phyloP scores from a whole-genome alignment of 2,329 filamentous ascomycete genomes.

The Aciculosporium take region DNA sequence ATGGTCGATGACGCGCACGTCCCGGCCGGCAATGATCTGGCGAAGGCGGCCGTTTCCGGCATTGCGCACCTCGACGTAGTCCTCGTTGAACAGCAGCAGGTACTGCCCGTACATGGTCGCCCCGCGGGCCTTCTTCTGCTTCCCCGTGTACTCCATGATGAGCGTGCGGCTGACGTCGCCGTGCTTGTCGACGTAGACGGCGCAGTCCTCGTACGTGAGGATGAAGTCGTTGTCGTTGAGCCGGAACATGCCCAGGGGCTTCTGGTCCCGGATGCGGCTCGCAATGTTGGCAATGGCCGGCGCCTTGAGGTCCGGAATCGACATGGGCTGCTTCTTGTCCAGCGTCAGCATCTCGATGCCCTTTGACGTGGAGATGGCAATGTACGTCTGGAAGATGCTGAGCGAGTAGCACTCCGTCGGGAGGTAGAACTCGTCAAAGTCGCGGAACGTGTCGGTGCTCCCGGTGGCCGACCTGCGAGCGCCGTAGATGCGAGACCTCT shows the following conservation, averaged over 20 bases:
- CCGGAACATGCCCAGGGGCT: conserved; percentile 90
- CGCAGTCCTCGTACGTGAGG: conserved; percentile 87
- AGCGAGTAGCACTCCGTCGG: conserved; percentile 89
- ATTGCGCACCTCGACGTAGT: conserved; percentile 94
- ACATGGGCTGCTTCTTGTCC: conserved; percentile 93
- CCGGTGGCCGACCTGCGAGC: conserved; percentile 46
- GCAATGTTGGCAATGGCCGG: conserved; percentile 75
- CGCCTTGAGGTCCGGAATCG: conserved; percentile 72
- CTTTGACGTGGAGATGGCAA: conserved; percentile 79
- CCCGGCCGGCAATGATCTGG: conserved; percentile 85
- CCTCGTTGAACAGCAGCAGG: conserved; percentile 82
- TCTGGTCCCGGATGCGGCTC: conserved; percentile 64
- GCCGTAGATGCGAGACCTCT: conserved; percentile 55
- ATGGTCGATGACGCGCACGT: conserved; percentile 83
- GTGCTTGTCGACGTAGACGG: conserved; percentile 96
- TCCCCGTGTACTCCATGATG: conserved; percentile 98
- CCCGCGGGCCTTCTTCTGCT: conserved; percentile 58
- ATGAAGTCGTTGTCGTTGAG: conserved; percentile 87
- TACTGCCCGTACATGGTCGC: conserved; percentile 88
- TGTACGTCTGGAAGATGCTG: conserved; percentile 89
- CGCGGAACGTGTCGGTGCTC: conserved; percentile 86
- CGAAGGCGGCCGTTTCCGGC: conserved; percentile 86
- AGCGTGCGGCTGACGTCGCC: conserved; percentile 87
- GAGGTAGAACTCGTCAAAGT: conserved; percentile 98
- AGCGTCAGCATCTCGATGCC: conserved; percentile 93